phyloP scores from a whole-genome alignment of 2,329 filamentous ascomycete species.

The Alternaria sp. region DNA sequence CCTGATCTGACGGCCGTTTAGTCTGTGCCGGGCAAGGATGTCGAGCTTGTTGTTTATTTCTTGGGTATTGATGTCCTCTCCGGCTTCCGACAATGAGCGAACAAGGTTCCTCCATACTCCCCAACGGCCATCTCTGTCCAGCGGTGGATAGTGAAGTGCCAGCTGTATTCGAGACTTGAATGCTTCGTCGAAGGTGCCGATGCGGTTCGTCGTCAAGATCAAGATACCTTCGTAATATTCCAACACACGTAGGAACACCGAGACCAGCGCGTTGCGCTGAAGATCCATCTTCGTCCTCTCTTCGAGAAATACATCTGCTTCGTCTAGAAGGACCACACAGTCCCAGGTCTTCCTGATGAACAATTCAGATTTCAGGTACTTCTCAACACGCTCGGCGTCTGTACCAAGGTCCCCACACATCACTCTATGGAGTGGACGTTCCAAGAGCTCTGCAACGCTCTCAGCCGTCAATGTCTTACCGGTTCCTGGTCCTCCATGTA shows the following conservation, averaged over 20 bases:
- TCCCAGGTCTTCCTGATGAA: constrained; percentile 45
- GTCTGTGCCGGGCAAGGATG: background rate
- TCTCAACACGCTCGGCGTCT: constrained; percentile 11
- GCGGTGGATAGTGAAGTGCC: background rate
- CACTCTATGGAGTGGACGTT: background rate
- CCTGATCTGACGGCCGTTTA: background rate
- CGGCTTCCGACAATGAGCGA: background rate
- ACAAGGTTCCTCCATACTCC: background rate
- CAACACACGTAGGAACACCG: constrained; percentile 41
- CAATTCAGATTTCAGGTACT: background rate
- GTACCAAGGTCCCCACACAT: constrained; percentile 9
- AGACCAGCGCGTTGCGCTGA: constrained; percentile 27
- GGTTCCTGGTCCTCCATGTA: constrained; percentile 24
- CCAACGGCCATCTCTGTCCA: background rate
- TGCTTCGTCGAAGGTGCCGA: constrained; percentile 48
- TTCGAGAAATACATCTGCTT: constrained; percentile 61
- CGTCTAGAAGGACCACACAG: constrained; percentile 53
- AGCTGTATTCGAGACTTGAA: constrained; percentile 37
- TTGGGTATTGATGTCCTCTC: background rate
- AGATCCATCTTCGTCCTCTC: constrained; percentile 41
- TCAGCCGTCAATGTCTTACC: constrained; percentile 22
- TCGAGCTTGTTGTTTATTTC: background rate
- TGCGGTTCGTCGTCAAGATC: constrained; percentile 53
- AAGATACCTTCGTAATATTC: constrained; percentile 54
- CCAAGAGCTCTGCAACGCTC: background rate